Evolutionary conservation across 2,329 filamentous ascomycete genomes (phyloP).

Genomic region (Paraconiothyrium sp.): DNA sequence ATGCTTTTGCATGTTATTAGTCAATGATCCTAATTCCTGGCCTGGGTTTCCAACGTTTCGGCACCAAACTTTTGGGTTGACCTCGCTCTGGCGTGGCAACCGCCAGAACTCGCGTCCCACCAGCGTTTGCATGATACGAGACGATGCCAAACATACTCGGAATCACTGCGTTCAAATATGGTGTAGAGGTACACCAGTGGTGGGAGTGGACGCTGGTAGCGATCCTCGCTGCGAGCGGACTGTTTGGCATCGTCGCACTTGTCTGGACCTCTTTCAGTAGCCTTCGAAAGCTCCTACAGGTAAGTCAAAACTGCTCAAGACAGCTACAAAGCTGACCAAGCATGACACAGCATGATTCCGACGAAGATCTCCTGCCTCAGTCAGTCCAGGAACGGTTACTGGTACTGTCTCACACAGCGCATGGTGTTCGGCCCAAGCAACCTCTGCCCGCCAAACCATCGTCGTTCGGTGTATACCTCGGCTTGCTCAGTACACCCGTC

Average conservation of each 20-base stretch:
- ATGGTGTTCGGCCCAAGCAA: slow-evolving; percentile 30
- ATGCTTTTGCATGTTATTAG: slow-evolving; percentile 20
- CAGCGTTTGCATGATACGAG: slow-evolving; percentile 11
- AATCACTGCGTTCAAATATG: slow-evolving; percentile 40
- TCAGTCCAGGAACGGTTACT: slow-evolving; percentile 44
- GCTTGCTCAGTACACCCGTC: slow-evolving; percentile 35
- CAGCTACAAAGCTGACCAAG: slow-evolving; percentile 20
- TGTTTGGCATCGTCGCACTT: slow-evolving; percentile 38
- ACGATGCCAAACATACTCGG: slow-evolving; percentile 41
- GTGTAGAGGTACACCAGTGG: slow-evolving; percentile 37
- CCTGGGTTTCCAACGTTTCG: slow-evolving; percentile 21
- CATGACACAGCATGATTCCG: slow-evolving; percentile 24
- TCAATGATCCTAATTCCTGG: slow-evolving; percentile 22
- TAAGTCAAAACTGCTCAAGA: slow-evolving; percentile 21
- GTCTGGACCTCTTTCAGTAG: slow-evolving; percentile 37
- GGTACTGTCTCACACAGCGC: slow-evolving; percentile 33
- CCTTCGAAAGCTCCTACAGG: slow-evolving; percentile 31
- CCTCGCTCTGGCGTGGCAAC: slow-evolving; percentile 15
- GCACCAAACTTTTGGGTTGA: slow-evolving; percentile 15
- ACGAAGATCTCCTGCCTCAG: slow-evolving; percentile 31
- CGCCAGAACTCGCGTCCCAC: slow-evolving; percentile 12
- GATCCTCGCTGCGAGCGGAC: slow-evolving; percentile 41
- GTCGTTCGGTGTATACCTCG: slow-evolving; percentile 50
- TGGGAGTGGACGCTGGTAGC: slow-evolving; percentile 47
- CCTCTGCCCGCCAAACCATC: slow-evolving; percentile 37